These are phyloP conservation scores for Pseudogymnoascus sp. DNA, from an alignment of 2,329 filamentous ascomycete species.

Conservation along the genomic window DNA sequence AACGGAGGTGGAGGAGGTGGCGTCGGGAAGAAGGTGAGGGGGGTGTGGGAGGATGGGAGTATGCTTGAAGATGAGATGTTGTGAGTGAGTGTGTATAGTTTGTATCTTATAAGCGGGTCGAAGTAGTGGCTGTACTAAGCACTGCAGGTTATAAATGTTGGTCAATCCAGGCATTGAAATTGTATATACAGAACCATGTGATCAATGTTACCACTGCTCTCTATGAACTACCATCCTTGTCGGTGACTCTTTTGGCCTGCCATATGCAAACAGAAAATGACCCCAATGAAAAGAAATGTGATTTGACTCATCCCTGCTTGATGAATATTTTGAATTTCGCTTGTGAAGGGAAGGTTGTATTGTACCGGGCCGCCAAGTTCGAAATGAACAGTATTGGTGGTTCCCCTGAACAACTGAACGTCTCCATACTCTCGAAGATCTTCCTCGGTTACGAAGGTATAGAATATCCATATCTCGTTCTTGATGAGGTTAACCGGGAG, in stretches of 20 bases:
- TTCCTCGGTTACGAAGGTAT: too few relatives aligned
- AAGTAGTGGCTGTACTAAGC: constrained; percentile 38
- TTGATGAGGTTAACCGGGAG: too few relatives aligned
- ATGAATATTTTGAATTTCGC: background rate
- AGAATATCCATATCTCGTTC: too few relatives aligned
- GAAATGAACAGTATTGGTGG: background rate
- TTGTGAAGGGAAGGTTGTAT: background rate
- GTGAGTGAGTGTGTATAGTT: background rate
- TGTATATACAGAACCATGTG: background rate
- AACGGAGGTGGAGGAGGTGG: background rate
- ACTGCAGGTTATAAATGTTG: constrained; percentile 41
- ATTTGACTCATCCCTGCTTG: background rate
- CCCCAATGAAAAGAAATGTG: too few relatives aligned
- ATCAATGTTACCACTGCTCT: background rate
- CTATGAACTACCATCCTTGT: background rate
- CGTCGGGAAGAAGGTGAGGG: background rate
- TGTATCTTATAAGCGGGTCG: background rate
- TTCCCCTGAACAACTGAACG: too few relatives aligned
- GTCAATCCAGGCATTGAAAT: constrained; percentile 34
- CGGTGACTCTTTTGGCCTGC: too few relatives aligned
- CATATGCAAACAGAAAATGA: too few relatives aligned
- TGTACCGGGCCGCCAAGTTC: background rate
- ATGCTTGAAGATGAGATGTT: constrained; percentile 3
- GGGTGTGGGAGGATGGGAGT: constrained; percentile 8
- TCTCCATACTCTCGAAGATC: too few relatives aligned